Evolutionary conservation across 139 green algal species (phyloP), one percentile per base, ranked within the genome.

Genomic region (Chlamydomonas schloesseri): DNA sequence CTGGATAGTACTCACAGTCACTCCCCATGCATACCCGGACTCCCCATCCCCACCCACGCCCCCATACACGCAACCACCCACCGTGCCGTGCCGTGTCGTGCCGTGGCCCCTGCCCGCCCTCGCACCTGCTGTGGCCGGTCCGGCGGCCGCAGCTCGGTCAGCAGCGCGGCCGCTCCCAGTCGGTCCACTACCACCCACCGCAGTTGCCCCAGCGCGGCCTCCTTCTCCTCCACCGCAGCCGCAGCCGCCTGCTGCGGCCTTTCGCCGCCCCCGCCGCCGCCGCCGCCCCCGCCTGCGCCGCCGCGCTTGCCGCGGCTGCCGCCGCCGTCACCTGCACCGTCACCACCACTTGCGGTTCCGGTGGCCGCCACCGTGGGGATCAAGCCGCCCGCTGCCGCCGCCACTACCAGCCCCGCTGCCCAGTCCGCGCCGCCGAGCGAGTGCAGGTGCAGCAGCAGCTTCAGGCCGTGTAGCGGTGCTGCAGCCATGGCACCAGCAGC

Each of bases 401-500:
- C 46, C 26, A 9, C 47, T 58, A 24, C 9, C 31, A 5, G 3
- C 26, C 10, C 46, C 69, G 47, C 65, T 29, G 37, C 47, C 18
- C 31, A 0, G n/a, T 17, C 2, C 47, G 26, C 47, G 2, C 33
- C 9, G 3, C 29, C 18, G n/a, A 31, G 8, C 21, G 62, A 4
- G 21, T 6, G 24, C 21, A 14, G 1, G 68, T 85, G 79, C 3
- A 85, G 79, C 47, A 76, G 46, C 33, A 85, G 31, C 67, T 76
- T 77, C 47, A 85, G 79, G 67, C 79, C 79, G 4, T 17, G 15
- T 46, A 84, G 78, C 42, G 77, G 60, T 24, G 57, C 57, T 20
- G 11, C 57, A 21, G 57, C n/a, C n/a, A n/a, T n/a, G n/a, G n/a
- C n/a, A n/a, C n/a, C n/a, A n/a, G n/a, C n/a, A n/a, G n/a, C n/a